phyloP scores from a whole-genome alignment of 306 rosid genomes.

The Cucurbita moschata region DNA sequence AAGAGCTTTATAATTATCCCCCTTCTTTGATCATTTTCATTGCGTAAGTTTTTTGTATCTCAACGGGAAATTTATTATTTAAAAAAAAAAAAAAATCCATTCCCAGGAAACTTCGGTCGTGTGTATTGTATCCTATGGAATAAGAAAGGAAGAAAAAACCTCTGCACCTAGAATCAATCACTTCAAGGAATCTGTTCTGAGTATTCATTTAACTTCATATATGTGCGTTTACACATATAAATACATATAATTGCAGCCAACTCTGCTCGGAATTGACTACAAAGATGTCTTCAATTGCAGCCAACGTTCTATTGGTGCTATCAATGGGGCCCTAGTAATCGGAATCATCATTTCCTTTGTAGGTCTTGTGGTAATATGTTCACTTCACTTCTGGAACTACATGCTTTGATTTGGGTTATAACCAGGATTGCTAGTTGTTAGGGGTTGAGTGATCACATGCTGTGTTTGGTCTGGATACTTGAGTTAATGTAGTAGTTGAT shows the following conservation, averaged over 20 bases:
- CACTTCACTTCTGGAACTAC: conserved; percentile 7
- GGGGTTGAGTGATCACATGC: background rate
- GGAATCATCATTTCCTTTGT: conserved; percentile 56
- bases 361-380: conserved; percentile 53
- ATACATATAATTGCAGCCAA: background rate
- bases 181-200: background rate
- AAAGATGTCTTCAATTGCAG: conserved; percentile 30
- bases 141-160: background rate
- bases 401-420: background rate
- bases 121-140: background rate
- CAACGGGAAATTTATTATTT: background rate
- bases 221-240: background rate
- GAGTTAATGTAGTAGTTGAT: background rate
- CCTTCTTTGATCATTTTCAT: background rate
- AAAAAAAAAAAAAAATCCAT: background rate
- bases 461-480: background rate
- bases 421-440: background rate
- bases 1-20: background rate
- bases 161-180: background rate
- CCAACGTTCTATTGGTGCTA: conserved; percentile 61
- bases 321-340: conserved; percentile 46
- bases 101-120: background rate
- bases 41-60: background rate
- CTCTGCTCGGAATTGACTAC: conserved; percentile 1
- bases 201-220: background rate